phyloP scores from a whole-genome alignment of 2,329 filamentous ascomycete genomes.

The Colletotrichum zoysiae region DNA sequence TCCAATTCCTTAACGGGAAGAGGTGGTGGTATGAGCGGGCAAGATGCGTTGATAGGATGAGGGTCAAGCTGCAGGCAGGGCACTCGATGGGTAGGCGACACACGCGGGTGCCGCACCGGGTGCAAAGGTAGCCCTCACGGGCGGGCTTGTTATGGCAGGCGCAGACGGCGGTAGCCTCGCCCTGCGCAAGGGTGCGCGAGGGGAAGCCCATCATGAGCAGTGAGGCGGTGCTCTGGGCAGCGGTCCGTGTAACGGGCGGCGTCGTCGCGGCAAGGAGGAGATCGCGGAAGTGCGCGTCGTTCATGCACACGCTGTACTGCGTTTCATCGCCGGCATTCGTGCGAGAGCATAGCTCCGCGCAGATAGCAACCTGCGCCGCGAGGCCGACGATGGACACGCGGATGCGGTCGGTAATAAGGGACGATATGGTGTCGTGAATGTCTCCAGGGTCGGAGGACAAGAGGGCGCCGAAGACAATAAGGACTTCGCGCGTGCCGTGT shows the following conservation, averaged over 20 bases:
- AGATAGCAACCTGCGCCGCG: constrained; percentile 92
- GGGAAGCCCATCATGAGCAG: constrained; percentile 99
- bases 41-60: constrained; percentile 94
- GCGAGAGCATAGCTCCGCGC: constrained; percentile 85
- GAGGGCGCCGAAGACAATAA: constrained; percentile 92
- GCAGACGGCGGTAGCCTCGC: constrained; percentile 78
- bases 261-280: constrained; percentile 91
- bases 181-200: constrained; percentile 80
- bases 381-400: constrained; percentile 91
- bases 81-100: constrained; percentile 92
- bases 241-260: constrained; percentile 82
- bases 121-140: constrained; percentile 90
- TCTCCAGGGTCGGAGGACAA: constrained; percentile 93
- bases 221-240: constrained; percentile 69
- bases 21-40: constrained; percentile 94
- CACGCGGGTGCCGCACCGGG: constrained; percentile 88
- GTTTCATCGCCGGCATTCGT: constrained; percentile 86
- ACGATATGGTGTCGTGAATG: constrained; percentile 88
- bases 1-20: constrained; percentile 91
- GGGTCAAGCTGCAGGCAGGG: constrained; percentile 88
- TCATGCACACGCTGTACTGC: constrained; percentile 85
- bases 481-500: constrained; percentile 92
- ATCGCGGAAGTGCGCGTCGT: constrained; percentile 83
- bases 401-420: constrained; percentile 84
- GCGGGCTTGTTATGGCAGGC: constrained; percentile 89